These are phyloP conservation scores for Penicillium cosmopolitanum DNA, from an alignment of 495 filamentous ascomycete species.

Conservation along the genomic window DNA sequence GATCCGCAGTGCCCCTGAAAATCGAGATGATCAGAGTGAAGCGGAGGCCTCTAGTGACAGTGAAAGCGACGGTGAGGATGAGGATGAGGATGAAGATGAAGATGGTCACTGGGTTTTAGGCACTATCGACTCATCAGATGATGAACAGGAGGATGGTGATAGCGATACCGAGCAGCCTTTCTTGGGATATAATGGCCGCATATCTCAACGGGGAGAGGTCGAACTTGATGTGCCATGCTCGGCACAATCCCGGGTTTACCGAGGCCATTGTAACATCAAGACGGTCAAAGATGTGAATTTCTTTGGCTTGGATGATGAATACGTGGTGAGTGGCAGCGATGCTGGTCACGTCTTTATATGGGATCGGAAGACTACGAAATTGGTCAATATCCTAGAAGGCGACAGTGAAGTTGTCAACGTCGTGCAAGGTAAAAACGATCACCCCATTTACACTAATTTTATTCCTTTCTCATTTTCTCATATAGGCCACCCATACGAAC, in stretches of 20 bases:
- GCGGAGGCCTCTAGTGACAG: not conserved
- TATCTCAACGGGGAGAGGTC: constrained; percentile 47
- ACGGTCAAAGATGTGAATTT: constrained; percentile 80
- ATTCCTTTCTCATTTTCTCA: not conserved
- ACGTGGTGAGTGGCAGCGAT: constrained; percentile 73
- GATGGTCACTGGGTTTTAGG: constrained; percentile 35
- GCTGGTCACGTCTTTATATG: constrained; percentile 73
- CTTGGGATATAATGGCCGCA: constrained; percentile 32
- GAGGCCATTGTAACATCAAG: constrained; percentile 72
- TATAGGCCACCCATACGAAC: constrained; percentile 72
- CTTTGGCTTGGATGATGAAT: constrained; percentile 73
- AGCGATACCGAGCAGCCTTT: constrained; percentile 32
- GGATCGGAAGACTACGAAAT: constrained; percentile 63
- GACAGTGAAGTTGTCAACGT: constrained; percentile 79
- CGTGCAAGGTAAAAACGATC: constrained; percentile 56
- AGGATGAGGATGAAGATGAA: constrained; percentile 31
- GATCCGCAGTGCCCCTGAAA: not conserved
- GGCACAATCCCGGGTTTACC: constrained; percentile 61
- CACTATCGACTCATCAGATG: constrained; percentile 16
- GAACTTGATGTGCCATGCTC: constrained; percentile 59
- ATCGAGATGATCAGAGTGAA: not conserved
- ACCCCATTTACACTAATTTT: not conserved
- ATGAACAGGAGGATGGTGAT: constrained; percentile 21
- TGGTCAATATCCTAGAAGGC: constrained; percentile 71
- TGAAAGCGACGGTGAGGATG: not conserved